Evolutionary conservation across 2,329 filamentous ascomycete species (phyloP), one percentile per base, ranked within the genome.

Genomic region (Trichophyton equinum): DNA sequence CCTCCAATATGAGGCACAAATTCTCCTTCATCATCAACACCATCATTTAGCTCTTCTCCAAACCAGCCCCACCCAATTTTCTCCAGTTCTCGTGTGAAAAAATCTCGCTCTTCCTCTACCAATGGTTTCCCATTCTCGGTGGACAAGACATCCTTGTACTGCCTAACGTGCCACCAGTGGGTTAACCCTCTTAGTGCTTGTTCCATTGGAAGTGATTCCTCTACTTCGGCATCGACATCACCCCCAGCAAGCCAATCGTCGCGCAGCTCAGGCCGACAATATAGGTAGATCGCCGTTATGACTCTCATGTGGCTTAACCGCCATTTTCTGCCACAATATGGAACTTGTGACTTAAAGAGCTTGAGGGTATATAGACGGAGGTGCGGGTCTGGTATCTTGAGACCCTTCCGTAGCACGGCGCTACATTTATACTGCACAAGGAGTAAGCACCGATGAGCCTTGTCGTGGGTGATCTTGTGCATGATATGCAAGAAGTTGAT

Each of bases 321-420:
- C 94, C 94, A 99, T 77, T 99, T 99, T 49, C 94, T 86, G 22
- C 94, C 92, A 73, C 92, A 97, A 78, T 96, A 99, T 0, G 94
- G 94, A 3, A 99, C 94, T 74, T 99, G 94, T 63, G 91, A 94
- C 75, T 99, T 99, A 85, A 97, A 97, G 0, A 99, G 82, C 75
- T 99, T 99, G 67, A 99, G 83, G 0, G 94, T 96, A 77, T 97
- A 97, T 49, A 96, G 85, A 4, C 94, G 85, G 46, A 99, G 80
- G 68, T 90, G 83, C 1, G 86, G 86, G 69, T 99, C 90, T 0
- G 92, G 92, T 22, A 96, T 87, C 67, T 94, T 92, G 15, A 99
- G 83, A 4, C 88, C 86, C 73, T 96, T 96, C 68, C 91, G 88
- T 27, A 99, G 82, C 67, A 96, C 95, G 62, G 89, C 90, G 61